phyloP scores from a whole-genome alignment of 441 rosid genomes.

The Populus hybrid region DNA sequence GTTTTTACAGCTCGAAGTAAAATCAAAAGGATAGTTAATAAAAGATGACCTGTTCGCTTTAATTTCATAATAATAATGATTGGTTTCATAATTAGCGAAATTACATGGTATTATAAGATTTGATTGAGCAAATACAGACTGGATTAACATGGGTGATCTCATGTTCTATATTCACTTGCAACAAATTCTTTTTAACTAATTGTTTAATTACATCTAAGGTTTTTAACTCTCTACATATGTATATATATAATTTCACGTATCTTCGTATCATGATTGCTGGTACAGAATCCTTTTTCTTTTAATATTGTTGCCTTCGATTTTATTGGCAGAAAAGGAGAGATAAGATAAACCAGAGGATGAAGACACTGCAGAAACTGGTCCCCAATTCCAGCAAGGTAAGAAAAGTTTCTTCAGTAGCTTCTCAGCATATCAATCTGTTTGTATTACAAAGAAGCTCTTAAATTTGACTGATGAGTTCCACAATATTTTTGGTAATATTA shows the following conservation, averaged over 20 bases:
- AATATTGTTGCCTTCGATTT: slow-evolving; percentile 1
- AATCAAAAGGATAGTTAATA: background rate
- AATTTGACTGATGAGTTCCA: too few relatives aligned
- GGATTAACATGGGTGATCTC: background rate
- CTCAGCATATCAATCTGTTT: background rate
- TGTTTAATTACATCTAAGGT: background rate
- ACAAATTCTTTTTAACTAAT: too few relatives aligned
- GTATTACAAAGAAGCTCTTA: background rate
- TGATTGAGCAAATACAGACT: background rate
- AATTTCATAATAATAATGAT: too few relatives aligned
- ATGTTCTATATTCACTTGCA: too few relatives aligned
- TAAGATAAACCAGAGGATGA: slow-evolving; percentile 92
- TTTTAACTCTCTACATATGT: background rate
- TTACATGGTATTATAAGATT: background rate
- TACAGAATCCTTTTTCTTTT: background rate
- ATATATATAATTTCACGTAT: too few relatives aligned
- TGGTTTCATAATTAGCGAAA: background rate
- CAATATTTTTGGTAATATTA: background rate
- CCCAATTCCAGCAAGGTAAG: slow-evolving; percentile 95
- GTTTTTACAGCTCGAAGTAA: background rate
- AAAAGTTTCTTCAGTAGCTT: slow-evolving; percentile 1
- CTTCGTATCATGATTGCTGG: background rate
- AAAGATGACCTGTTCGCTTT: background rate
- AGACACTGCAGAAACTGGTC: slow-evolving; percentile 90
- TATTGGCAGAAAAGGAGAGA: slow-evolving; percentile 79